Percentiles rank a stretch among this genome's conserved stretches.
Conservation (phyloP, 306 rosid genomes). For the Prunus davidiana region DNA sequence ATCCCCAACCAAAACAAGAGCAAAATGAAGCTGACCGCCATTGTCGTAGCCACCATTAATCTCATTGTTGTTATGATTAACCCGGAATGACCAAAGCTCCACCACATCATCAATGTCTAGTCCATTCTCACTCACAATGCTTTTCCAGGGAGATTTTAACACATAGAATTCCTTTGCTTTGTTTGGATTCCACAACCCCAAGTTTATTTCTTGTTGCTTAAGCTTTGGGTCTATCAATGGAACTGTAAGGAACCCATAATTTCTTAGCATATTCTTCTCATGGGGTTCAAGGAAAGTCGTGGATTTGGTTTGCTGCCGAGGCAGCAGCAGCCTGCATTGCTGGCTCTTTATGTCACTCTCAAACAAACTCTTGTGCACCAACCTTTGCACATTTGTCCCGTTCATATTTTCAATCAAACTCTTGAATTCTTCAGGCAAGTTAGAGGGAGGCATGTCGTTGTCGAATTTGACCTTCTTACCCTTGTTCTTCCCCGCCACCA, state of each 20-base stretch:
- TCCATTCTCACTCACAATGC: background rate
- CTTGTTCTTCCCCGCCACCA: too few relatives aligned
- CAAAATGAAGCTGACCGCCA: background rate
- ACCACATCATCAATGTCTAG: background rate
- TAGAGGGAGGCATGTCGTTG: background rate
- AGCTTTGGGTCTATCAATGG: background rate
- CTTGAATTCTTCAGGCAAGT: constrained; percentile 1
- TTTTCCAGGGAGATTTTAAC: background rate
- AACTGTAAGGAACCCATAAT: background rate
- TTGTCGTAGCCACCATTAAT: too few relatives aligned
- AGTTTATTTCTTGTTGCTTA: background rate
- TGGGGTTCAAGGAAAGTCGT: background rate
- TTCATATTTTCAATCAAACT: background rate
- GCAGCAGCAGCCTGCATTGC: background rate
- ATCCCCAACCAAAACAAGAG: background rate
- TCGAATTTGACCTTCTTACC: too few relatives aligned
- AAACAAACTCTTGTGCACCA: background rate
- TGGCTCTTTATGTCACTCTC: background rate
- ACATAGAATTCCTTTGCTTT: background rate
- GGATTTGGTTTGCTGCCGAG: background rate
- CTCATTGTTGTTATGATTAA: too few relatives aligned
- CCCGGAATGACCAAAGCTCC: background rate
- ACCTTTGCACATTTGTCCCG: background rate
- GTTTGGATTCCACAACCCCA: background rate
- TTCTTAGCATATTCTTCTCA: background rate